Conservation (phyloP, 371 early-diverging fungal species). For the Gilbertella persicaria region DNA sequence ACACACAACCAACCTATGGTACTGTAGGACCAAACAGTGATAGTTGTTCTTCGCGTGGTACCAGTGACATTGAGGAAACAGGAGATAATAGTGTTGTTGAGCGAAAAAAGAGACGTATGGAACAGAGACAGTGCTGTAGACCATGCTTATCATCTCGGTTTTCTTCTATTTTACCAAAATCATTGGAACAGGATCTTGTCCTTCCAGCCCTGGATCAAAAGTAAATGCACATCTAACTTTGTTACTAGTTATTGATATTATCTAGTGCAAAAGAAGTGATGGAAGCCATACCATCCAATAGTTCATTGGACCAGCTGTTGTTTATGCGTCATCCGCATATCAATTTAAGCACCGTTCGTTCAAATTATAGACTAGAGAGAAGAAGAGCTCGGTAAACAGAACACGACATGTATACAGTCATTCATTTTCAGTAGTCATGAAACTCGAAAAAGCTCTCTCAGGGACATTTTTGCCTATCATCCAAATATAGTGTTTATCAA, state of each 20-base stretch:
- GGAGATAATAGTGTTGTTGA: constrained; percentile 8
- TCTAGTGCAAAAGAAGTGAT: constrained; percentile 26
- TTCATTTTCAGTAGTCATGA: no score
- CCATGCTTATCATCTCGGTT: constrained; percentile 6
- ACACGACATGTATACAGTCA: neutral
- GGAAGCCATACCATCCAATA: constrained; percentile 3
- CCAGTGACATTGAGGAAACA: constrained; percentile 11
- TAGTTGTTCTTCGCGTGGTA: neutral
- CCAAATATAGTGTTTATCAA: constrained; percentile 13
- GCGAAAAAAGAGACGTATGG: constrained; percentile 19
- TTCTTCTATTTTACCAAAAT: constrained; percentile 11
- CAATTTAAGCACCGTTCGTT: constrained; percentile 33
- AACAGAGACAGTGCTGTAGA: constrained; percentile 19
- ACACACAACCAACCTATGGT: constrained; percentile 12
- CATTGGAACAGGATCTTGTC: constrained; percentile 25
- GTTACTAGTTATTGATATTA: neutral
- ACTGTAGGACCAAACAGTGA: constrained; percentile 17
- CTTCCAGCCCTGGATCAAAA: constrained; percentile 35
- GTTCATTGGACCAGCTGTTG: constrained; percentile 17
- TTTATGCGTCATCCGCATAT: constrained; percentile 21
- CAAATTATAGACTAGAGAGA: constrained; percentile 33
- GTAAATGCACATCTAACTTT: constrained; percentile 6
- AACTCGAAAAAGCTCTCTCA: constrained; percentile 5
- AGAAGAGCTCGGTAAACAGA: constrained; percentile 21
- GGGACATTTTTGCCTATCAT: constrained; percentile 11